phyloP scores from a whole-genome alignment of 2,329 filamentous ascomycete genomes.

The Talaromyces atroroseus region DNA sequence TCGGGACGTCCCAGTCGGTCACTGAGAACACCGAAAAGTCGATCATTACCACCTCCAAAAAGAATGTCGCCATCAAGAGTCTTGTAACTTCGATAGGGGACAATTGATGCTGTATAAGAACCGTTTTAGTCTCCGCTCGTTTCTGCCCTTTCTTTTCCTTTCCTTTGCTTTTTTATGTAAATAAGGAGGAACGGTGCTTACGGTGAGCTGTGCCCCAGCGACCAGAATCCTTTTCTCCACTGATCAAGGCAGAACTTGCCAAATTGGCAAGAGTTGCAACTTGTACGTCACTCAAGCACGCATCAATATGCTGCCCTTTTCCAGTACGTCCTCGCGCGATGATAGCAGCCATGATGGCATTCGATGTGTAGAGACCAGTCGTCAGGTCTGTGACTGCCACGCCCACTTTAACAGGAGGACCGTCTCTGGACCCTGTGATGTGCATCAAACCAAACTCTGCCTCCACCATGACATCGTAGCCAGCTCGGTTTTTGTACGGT shows the following conservation, averaged over 20 bases:
- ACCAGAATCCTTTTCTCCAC: slow-evolving; percentile 78
- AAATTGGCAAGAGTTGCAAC: slow-evolving; percentile 94
- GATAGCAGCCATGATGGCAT: slow-evolving; percentile 90
- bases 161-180: background rate
- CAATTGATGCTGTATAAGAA: slow-evolving; percentile 69
- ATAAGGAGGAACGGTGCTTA: slow-evolving; percentile 35
- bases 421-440: slow-evolving; percentile 83
- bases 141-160: background rate
- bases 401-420: slow-evolving; percentile 91
- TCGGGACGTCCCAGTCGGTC: slow-evolving; percentile 53
- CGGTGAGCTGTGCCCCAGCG: slow-evolving; percentile 96
- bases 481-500: slow-evolving; percentile 77
- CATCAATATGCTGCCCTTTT: slow-evolving; percentile 86
- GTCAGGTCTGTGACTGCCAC: slow-evolving; percentile 96
- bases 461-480: slow-evolving; percentile 99
- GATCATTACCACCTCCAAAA: slow-evolving; percentile 60
- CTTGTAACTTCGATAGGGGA: slow-evolving; percentile 82
- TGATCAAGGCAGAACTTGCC: slow-evolving; percentile 84
- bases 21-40: slow-evolving; percentile 56
- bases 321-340: slow-evolving; percentile 69
- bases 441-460: slow-evolving; percentile 98
- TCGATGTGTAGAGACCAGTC: slow-evolving; percentile 89
- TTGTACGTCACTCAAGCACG: slow-evolving; percentile 87
- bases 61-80: slow-evolving; percentile 59
- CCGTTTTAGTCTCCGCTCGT: background rate